A percentile compares a stretch with the other conserved stretches of the same genome.
Conservation (phyloP, 164 flowering plant genomes). For the Houttuynia cordata region DNA sequence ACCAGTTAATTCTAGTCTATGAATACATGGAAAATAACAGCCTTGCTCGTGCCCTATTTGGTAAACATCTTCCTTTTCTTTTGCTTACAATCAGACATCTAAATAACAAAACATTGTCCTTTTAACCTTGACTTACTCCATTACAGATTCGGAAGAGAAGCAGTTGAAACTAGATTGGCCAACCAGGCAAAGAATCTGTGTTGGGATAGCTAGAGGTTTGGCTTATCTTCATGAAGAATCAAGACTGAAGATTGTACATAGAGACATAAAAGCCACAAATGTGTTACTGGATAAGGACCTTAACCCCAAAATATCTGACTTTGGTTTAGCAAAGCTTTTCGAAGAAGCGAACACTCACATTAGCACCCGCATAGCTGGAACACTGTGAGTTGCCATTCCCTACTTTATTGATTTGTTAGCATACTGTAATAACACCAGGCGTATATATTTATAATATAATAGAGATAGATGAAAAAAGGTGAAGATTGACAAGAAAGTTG, state of each 20-base stretch:
- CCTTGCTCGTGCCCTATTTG: conserved; percentile 43
- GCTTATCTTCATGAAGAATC: conserved; percentile 49
- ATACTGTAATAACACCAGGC: background rate
- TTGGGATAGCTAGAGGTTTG: conserved; percentile 46
- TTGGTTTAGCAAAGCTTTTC: conserved; percentile 38
- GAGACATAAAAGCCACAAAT: conserved; percentile 36
- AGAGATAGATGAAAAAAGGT: background rate
- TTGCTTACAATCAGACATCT: background rate
- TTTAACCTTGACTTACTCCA: background rate
- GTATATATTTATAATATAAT: background rate
- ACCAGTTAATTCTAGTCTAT: conserved; percentile 46
- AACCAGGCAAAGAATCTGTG: conserved; percentile 25
- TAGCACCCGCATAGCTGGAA: conserved; percentile 45
- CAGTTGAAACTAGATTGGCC: conserved; percentile 26
- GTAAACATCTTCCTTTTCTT: conserved; percentile 12
- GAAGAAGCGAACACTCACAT: conserved; percentile 41
- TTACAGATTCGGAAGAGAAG: conserved; percentile 16
- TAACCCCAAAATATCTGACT: conserved; percentile 38
- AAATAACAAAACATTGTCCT: background rate
- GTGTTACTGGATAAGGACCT: conserved; percentile 29
- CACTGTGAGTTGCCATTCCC: conserved; percentile 19
- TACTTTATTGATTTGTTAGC: background rate
- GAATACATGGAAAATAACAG: conserved; percentile 55
- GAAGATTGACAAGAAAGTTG: background rate
- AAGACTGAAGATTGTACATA: conserved; percentile 33